Percentiles rank a stretch among this genome's conserved stretches.
Evolutionary conservation across 2,329 filamentous ascomycete species (phyloP).

Genomic region (Aspergillus bombycis): DNA sequence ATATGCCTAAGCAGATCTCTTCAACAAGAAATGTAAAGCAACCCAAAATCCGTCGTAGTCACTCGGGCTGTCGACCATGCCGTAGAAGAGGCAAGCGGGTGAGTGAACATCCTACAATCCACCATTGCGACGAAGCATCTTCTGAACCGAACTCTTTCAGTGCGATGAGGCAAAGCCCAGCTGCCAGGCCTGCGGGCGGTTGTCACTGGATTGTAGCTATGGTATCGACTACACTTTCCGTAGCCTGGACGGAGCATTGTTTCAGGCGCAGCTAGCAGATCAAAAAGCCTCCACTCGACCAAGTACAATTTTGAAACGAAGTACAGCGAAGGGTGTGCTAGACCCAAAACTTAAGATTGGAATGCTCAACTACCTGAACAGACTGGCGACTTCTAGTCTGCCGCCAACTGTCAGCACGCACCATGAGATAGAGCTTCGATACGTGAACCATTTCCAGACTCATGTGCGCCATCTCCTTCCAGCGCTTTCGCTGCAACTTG

Average conservation of each 20-base stretch:
- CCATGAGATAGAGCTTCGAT: slow-evolving; percentile 4
- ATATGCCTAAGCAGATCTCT: neutral
- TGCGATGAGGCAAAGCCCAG: slow-evolving; percentile 20
- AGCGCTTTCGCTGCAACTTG: neutral
- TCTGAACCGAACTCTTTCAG: slow-evolving; percentile 4
- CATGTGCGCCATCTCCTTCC: slow-evolving; percentile 18
- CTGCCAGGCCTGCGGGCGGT: slow-evolving; percentile 16
- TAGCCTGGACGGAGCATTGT: neutral
- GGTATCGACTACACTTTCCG: slow-evolving; percentile 16
- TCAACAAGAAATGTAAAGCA: neutral
- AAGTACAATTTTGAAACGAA: neutral
- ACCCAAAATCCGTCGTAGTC: slow-evolving; percentile 8
- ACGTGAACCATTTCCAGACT: slow-evolving; percentile 11
- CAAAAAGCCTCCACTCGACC: neutral
- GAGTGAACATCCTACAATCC: neutral
- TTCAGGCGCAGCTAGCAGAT: neutral
- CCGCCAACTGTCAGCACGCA: neutral
- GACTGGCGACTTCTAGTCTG: neutral
- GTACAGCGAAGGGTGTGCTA: neutral
- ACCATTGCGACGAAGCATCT: neutral
- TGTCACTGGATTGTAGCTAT: slow-evolving; percentile 20
- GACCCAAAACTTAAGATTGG: neutral
- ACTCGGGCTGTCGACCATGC: slow-evolving; percentile 20
- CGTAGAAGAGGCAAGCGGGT: slow-evolving; percentile 20
- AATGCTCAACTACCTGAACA: neutral